These are phyloP conservation scores for Alternaria triticimaculans DNA, from an alignment of 2,329 filamentous ascomycete species.

Conservation along the genomic window DNA sequence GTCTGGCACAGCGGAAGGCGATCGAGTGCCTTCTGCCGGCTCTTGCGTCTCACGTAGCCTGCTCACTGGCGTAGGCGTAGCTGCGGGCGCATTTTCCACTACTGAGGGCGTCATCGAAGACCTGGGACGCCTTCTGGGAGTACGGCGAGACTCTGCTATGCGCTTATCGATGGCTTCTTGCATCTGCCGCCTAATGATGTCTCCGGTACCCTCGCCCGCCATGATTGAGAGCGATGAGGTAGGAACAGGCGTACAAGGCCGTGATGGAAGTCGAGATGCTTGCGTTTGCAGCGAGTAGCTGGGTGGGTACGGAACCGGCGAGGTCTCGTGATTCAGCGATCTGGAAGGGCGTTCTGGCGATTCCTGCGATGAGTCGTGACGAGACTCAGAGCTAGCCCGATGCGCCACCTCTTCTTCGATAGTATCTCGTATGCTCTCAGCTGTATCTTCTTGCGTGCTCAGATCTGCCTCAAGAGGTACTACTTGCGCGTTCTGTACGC, in stretches of 20 bases:
- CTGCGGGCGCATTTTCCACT: neutral
- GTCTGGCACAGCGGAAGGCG: conserved; percentile 45
- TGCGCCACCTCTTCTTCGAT: conserved; percentile 16
- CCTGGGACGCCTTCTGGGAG: conserved; percentile 8
- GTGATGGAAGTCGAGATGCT: conserved; percentile 25
- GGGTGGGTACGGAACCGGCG: conserved; percentile 31
- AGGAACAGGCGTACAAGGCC: conserved; percentile 23
- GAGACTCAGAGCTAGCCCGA: conserved; percentile 21
- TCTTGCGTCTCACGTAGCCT: conserved; percentile 5
- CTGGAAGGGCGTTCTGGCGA: conserved; percentile 21
- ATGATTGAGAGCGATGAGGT: conserved; percentile 24
- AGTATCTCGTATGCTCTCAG: conserved; percentile 22
- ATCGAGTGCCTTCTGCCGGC: conserved; percentile 36
- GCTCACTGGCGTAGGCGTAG: neutral
- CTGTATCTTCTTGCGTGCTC: conserved; percentile 26
- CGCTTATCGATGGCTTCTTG: conserved; percentile 16
- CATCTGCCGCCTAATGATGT: conserved; percentile 11
- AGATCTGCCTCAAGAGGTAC: conserved; percentile 19
- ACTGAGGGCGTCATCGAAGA: conserved; percentile 7
- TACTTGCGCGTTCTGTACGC: conserved; percentile 37
- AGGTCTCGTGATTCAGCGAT: conserved; percentile 18
- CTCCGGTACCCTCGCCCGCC: conserved; percentile 15
- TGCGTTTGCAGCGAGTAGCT: conserved; percentile 28
- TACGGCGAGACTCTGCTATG: conserved; percentile 19
- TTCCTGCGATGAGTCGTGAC: conserved; percentile 45